Conservation (phyloP, 2,329 filamentous ascomycete genomes). For the Alternaria ethzedia region DNA sequence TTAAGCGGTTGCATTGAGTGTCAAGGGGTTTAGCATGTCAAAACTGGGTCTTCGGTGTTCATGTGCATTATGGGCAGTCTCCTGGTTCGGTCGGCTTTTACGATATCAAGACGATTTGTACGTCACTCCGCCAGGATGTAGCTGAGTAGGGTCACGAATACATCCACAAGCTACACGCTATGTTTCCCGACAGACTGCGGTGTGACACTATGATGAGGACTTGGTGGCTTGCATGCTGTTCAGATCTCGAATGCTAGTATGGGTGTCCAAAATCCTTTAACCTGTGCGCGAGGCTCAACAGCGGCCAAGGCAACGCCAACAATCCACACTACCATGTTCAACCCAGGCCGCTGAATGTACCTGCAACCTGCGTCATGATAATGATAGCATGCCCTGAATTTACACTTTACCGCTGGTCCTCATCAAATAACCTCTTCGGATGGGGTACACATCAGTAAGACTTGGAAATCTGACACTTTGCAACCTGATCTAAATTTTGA, state of each 20-base stretch:
- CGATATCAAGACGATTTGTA: conserved; percentile 48
- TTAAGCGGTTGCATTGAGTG: conserved; percentile 41
- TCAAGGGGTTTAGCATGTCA: conserved; percentile 41
- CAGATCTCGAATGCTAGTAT: conserved; percentile 1
- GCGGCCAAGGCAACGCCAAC: not conserved
- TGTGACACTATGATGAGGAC: conserved; percentile 1
- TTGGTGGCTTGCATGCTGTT: not conserved
- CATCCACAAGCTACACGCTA: conserved; percentile 38
- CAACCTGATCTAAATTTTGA: no score
- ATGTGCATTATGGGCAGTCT: conserved; percentile 51
- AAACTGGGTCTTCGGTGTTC: conserved; percentile 51
- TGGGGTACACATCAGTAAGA: not conserved
- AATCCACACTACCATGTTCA: not conserved
- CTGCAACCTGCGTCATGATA: not conserved
- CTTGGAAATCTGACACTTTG: no score
- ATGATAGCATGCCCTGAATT: not conserved
- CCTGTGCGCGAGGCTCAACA: not conserved
- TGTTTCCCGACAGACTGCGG: not conserved
- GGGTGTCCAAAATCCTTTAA: not conserved
- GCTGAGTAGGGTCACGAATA: conserved; percentile 46
- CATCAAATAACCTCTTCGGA: not conserved
- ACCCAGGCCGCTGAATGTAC: not conserved
- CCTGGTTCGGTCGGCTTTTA: conserved; percentile 47
- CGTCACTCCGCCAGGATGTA: conserved; percentile 42
- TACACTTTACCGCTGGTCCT: not conserved